These are phyloP conservation scores for Sugiyamaella floridensis DNA, from an alignment of 805 yeast genomes.

Conservation along the genomic window DNA sequence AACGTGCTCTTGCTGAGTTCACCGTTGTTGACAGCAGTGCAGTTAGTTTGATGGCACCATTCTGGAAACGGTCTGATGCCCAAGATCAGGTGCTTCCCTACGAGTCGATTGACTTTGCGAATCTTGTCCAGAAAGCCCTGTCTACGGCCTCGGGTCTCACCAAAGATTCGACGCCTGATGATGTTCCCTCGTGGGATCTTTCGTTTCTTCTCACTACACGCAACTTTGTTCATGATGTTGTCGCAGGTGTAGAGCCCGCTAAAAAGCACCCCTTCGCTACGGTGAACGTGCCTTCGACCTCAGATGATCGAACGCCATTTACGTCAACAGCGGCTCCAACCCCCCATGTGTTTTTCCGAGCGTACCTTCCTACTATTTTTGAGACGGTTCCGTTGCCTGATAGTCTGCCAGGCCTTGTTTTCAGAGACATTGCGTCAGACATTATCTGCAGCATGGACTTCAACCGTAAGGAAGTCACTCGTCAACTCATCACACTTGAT, in stretches of 20 bases:
- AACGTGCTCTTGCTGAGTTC: conserved; percentile 7
- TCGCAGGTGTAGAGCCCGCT: neutral
- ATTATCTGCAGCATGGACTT: conserved; percentile 74
- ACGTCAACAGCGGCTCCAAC: conserved; percentile 9
- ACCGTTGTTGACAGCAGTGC: neutral
- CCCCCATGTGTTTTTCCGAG: conserved; percentile 52
- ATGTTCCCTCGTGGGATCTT: neutral
- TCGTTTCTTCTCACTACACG: neutral
- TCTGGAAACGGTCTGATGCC: neutral
- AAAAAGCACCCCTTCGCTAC: conserved; percentile 29
- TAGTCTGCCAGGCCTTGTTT: conserved; percentile 49
- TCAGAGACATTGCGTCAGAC: conserved; percentile 72
- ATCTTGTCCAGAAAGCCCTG: conserved; percentile 9
- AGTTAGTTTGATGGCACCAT: neutral
- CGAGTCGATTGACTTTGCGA: conserved; percentile 29
- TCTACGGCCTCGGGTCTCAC: neutral
- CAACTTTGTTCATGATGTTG: neutral
- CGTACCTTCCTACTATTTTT: conserved; percentile 46
- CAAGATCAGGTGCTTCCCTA: conserved; percentile 8
- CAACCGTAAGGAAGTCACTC: conserved; percentile 80
- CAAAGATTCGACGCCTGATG: neutral
- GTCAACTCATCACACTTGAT: conserved; percentile 71
- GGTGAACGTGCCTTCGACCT: conserved; percentile 25
- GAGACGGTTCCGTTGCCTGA: conserved; percentile 58
- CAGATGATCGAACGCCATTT: conserved; percentile 2